Evolutionary conservation across 2,329 filamentous ascomycete species (phyloP), one percentile per base, ranked within the genome.

Genomic region (Zymoseptoria passerinii): DNA sequence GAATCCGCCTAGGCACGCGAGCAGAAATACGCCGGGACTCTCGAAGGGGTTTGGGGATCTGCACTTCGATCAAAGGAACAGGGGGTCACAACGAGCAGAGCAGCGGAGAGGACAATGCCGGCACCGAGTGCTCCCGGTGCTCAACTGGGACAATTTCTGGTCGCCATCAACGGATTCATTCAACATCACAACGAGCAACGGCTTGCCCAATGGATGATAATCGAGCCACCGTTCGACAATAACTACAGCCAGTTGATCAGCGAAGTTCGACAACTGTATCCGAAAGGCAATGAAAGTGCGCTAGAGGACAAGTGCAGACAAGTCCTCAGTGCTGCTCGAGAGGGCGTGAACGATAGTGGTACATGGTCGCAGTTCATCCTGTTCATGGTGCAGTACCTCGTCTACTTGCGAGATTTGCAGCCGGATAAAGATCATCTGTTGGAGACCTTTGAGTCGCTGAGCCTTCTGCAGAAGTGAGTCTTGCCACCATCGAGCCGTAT

Each of bases 341-440:
- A 87, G 49, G 80, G 83, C 1, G 77, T 79, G 0, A 83, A 88
- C 54, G 86, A 84, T 1, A 79, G 82, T 62, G 84, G 86, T 7
- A 79, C 81, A 0, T 95, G 90, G 90, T 83, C 84, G 0, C 83
- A 87, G 1, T 90, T 96, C 70, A 78, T 87, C 53, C 81, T 84
- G 2, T 95, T 96, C 69, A 83, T 95, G 72, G 87, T 84, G 66
- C 84, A 90, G 53, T 96, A 95, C 68, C 79, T 96, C 63, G 78
- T 82, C 50, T 95, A 92, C 67, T 83, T 92, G 78, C 80, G 91
- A 57, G 89, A 95, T 68, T 85, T 92, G 55, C 88, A 91, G 67
- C 84, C 90, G 29, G 81, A 95, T 67, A 85, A 88, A 53, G 82
- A 85, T 10, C 86, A 95, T 68, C 76, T 94, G 48, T 75, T 92